Base-by-base conservation (phyloP, 352 stramenopile genomes). In the Pythium oligandrum region DNA sequence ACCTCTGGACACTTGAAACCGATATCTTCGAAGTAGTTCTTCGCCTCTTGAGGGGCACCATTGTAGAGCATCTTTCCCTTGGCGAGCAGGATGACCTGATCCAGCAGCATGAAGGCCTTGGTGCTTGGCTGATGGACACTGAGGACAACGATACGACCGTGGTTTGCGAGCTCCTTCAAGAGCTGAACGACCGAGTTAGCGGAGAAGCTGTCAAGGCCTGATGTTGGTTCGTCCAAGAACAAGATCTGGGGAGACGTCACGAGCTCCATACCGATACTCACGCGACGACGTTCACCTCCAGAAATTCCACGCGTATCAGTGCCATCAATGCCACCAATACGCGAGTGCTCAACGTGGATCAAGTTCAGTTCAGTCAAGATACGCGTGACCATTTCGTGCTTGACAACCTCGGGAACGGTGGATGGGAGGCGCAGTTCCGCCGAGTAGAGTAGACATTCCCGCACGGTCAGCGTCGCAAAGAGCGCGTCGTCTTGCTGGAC, bases 181-280 rank as follows among this genome's bases (percentile, higher is more conserved):
- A 97, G 71, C 53, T 90, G 68, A n/a, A 98, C 78, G n/a, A 98
- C 75, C 6, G 78, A 82, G 48, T 97, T 83, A 1, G 94, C 90
- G 31, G 73, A 90, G 2, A 85, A 96, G 26, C 81, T 95, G 67
- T 98, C 94, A 5, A 98, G 66, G 4, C 93, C 94, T 6, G 78
- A 96, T 1, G 93, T 98, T 17, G 94, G 94, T 53, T 98, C 94
- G 53, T 97, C 90, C 35, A 96, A 57, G 38, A 96, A 93, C 53
- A 93, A 48, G 42, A 94, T 90, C 69, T 91, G 83, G 30, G 81
- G 78, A 43, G 75, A 90, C 31, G 79, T 95, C 34, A 98, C 89
- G 55, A 98, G 87, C 60, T 97, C 91, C 76, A 96, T 96, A 34
- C 88, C 91, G 60, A 98, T 97, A 44, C 80, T 95, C 34, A 97